phyloP scores from a whole-genome alignment of 2,329 filamentous ascomycete species.

The Xenosphaeropsis pyriputrescens region DNA sequence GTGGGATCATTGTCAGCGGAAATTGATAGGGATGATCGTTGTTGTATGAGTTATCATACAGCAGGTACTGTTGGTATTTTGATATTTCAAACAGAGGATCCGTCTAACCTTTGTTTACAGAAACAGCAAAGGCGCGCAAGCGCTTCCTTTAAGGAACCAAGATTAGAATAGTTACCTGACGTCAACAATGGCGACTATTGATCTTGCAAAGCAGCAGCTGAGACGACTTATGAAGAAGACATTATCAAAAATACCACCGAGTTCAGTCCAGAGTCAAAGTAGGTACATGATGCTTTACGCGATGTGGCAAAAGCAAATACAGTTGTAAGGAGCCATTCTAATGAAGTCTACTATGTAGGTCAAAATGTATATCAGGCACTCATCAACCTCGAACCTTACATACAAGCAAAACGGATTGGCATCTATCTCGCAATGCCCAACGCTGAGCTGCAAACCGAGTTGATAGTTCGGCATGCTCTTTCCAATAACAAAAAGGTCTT shows the following conservation, averaged over 20 bases:
- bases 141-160: too few relatives aligned
- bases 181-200: constrained; percentile 25
- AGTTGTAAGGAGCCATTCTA: not conserved
- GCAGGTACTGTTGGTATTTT: too few relatives aligned
- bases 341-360: constrained; percentile 30
- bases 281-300: constrained; percentile 18
- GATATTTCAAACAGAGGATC: too few relatives aligned
- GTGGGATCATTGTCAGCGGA: too few relatives aligned
- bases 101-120: too few relatives aligned
- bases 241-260: constrained; percentile 44
- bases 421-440: constrained; percentile 89
- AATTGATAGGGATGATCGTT: too few relatives aligned
- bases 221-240: constrained; percentile 53
- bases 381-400: constrained; percentile 56
- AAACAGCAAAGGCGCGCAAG: too few relatives aligned
- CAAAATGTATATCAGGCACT: constrained; percentile 48
- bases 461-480: constrained; percentile 72
- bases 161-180: too few relatives aligned
- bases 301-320: not conserved
- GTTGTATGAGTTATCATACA: too few relatives aligned
- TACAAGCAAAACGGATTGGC: constrained; percentile 59
- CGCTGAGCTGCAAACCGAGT: constrained; percentile 72
- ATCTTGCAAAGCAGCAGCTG: constrained; percentile 62
- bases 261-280: constrained; percentile 58
- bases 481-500: constrained; percentile 69